phyloP scores from a whole-genome alignment of 768 basidiomycete genomes.

The Boletus insuetus region DNA sequence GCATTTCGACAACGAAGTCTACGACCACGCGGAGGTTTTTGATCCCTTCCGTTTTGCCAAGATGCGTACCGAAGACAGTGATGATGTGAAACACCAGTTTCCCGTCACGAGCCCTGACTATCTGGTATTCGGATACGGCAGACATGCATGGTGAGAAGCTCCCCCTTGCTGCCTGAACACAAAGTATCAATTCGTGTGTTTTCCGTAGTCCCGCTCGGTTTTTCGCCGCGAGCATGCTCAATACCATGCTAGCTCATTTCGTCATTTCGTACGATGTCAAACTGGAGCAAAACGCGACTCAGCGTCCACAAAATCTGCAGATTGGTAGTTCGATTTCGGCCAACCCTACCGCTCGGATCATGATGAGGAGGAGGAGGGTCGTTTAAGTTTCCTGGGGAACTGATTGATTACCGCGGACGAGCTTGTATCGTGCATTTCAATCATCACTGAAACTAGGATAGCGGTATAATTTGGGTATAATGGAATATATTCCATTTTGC shows the following conservation, averaged over 20 bases:
- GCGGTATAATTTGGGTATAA: no score
- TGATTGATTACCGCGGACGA: no score
- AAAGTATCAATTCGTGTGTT: not conserved
- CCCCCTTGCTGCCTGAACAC: no score
- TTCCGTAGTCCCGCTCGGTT: constrained; percentile 16
- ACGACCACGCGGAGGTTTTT: constrained; percentile 31
- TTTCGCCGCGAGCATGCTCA: constrained; percentile 5
- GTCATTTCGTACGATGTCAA: constrained; percentile 20
- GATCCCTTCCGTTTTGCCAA: constrained; percentile 39
- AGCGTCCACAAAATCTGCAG: not conserved
- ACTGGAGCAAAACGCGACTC: constrained; percentile 5
- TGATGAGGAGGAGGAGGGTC: constrained; percentile 19
- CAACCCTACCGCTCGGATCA: constrained; percentile 8
- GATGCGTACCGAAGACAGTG: constrained; percentile 31
- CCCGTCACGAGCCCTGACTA: constrained; percentile 32
- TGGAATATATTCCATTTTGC: no score
- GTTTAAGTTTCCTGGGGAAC: no score
- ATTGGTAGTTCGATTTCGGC: not conserved
- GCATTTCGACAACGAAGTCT: constrained; percentile 24
- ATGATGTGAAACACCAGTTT: constrained; percentile 33
- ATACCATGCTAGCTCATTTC: constrained; percentile 15
- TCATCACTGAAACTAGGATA: no score
- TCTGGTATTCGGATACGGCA: constrained; percentile 36
- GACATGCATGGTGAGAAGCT: constrained; percentile 12
- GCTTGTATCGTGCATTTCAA: no score